Percentiles rank a stretch among this genome's conserved stretches.
Evolutionary conservation across 129 eudicot species (phyloP).

Genomic region (Helianthus tuberosus): DNA sequence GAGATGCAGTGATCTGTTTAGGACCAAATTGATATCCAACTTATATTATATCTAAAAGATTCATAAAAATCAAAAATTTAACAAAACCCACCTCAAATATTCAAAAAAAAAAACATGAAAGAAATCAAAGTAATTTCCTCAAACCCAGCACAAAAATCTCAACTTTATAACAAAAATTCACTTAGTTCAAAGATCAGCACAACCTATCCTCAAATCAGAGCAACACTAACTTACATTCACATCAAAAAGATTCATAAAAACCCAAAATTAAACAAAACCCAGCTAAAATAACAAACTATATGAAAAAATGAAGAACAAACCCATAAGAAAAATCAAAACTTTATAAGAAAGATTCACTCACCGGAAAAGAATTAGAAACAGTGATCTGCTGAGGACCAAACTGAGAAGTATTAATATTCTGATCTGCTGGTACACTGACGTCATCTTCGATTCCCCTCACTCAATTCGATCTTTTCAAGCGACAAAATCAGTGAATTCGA

Average conservation of each 20-base stretch:
- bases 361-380: slow-evolving; percentile 56
- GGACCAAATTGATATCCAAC: slow-evolving; percentile 25
- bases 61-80: background rate
- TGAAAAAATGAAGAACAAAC: background rate
- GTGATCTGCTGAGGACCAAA: slow-evolving; percentile 41
- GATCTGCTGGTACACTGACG: slow-evolving; percentile 30
- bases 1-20: slow-evolving; percentile 39
- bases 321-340: slow-evolving; percentile 13
- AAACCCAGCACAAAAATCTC: background rate
- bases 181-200: slow-evolving; percentile 17
- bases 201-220: background rate
- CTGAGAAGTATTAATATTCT: slow-evolving; percentile 24
- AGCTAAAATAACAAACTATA: background rate
- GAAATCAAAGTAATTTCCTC: too few species aligned
- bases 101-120: too few species aligned
- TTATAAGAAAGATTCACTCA: slow-evolving; percentile 23
- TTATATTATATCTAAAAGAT: too few species aligned
- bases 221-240: background rate
- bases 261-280: background rate
- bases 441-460: slow-evolving; percentile 27
- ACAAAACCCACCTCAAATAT: background rate
- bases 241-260: background rate
- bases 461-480: slow-evolving; percentile 16
- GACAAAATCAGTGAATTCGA: slow-evolving; percentile 35
- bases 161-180: background rate